Percentiles rank a stretch among this genome's conserved stretches.
Conservation (phyloP, 805 yeast species). For the Metschnikowia colocasiae region DNA sequence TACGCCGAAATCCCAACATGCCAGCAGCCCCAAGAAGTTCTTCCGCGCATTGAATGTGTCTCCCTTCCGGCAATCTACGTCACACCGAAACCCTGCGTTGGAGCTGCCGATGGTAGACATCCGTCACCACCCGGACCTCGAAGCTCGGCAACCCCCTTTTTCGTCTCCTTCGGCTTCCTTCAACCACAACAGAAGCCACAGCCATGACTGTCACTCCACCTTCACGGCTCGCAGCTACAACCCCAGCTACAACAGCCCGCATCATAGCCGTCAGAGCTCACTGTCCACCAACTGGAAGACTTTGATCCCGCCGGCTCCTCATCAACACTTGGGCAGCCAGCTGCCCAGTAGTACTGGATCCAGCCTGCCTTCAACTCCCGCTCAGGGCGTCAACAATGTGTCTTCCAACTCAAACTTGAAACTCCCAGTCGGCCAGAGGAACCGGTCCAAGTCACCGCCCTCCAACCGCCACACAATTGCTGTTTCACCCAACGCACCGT, state of each 20-base stretch:
- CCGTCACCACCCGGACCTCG: neutral
- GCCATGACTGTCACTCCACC: constrained; percentile 12
- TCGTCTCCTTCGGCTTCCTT: constrained; percentile 5
- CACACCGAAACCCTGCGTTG: neutral
- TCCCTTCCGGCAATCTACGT: constrained; percentile 14
- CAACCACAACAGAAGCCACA: constrained; percentile 15
- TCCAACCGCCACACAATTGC: constrained; percentile 19
- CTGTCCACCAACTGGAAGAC: constrained; percentile 26
- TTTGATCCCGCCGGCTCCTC: constrained; percentile 34
- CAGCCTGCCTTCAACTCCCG: constrained; percentile 1
- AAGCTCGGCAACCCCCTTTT: neutral
- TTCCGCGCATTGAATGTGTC: constrained; percentile 16
- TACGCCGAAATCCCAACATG: constrained; percentile 1
- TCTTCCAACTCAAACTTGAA: neutral
- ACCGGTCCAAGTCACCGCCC: constrained; percentile 1
- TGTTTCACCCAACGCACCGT: constrained; percentile 11
- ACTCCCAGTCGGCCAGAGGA: neutral
- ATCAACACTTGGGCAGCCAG: neutral
- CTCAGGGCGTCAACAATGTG: neutral
- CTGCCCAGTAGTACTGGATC: neutral
- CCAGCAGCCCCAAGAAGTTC: constrained; percentile 19
- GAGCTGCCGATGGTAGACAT: neutral
- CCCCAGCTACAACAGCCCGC: constrained; percentile 1
- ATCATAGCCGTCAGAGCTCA: constrained; percentile 8
- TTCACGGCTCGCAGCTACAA: neutral